These are phyloP conservation scores for Tetrahymena malaccensis DNA, from an alignment of 73 alveolate genomes.

Conservation along the genomic window DNA sequence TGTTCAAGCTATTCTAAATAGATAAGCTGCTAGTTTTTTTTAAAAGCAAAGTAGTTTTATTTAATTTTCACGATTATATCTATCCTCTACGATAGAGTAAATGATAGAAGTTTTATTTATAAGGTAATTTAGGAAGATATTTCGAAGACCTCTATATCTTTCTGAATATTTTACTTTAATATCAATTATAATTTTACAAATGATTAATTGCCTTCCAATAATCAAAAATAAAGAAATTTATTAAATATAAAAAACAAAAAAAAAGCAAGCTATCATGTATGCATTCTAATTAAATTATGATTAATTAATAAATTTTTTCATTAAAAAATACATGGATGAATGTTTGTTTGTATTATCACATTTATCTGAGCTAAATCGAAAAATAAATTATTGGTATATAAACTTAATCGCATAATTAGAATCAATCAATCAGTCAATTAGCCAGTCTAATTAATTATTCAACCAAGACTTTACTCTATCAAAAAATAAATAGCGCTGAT, in stretches of 20 bases:
- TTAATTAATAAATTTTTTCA: too few species aligned
- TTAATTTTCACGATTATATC: background rate
- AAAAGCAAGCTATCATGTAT: background rate
- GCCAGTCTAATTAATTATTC: background rate
- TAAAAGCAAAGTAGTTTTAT: too few species aligned
- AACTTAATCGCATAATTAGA: background rate
- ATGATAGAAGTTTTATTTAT: background rate
- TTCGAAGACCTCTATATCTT: background rate
- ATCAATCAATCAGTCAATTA: background rate
- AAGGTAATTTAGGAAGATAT: background rate
- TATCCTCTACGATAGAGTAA: background rate
- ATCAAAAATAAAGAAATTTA: background rate
- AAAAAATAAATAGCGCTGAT: too few species aligned
- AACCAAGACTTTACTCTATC: background rate
- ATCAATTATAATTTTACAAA: background rate
- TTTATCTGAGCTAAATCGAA: too few species aligned
- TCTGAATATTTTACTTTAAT: background rate
- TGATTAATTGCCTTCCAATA: background rate
- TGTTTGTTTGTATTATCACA: background rate
- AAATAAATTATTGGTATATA: background rate
- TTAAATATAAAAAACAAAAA: too few species aligned
- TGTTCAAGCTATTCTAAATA: background rate
- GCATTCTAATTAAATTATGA: background rate
- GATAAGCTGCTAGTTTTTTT: background rate
- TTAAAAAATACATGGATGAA: background rate